phyloP scores from a whole-genome alignment of 768 basidiomycete genomes.

The Tulasnella sp. region DNA sequence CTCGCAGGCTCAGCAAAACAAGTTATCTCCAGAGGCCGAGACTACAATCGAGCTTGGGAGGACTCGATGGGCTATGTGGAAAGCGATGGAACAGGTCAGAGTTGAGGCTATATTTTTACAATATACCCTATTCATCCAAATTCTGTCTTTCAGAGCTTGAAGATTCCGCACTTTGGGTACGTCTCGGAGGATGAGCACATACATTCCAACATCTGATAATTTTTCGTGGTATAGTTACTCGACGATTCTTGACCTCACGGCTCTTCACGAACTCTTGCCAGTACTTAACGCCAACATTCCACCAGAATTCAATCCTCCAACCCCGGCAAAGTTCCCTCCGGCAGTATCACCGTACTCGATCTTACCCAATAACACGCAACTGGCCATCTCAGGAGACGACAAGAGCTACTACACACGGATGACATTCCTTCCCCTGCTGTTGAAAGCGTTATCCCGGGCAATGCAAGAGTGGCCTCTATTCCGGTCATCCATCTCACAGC shows the following conservation, averaged over 20 bases:
- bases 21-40: conserved; percentile 31
- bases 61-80: conserved; percentile 79
- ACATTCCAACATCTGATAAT: not conserved
- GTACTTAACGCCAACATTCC: conserved; percentile 62
- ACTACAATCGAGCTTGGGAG: conserved; percentile 60
- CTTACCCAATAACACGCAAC: conserved; percentile 6
- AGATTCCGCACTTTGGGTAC: conserved; percentile 77
- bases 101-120: no score
- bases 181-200: no score
- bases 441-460: conserved; percentile 69
- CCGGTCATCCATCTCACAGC: conserved; percentile 57
- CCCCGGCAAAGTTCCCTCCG: conserved; percentile 27
- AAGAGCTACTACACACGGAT: conserved; percentile 51
- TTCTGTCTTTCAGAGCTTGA: conserved; percentile 50
- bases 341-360: conserved; percentile 30
- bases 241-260: conserved; percentile 64
- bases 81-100: conserved; percentile 72
- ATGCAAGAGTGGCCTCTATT: conserved; percentile 83
- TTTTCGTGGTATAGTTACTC: conserved; percentile 43
- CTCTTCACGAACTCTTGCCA: conserved; percentile 51
- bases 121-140: not conserved
- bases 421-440: conserved; percentile 72
- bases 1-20: no score
- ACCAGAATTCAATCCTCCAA: conserved; percentile 31
- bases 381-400: conserved; percentile 22